Conservation (phyloP, 768 basidiomycete species). For the Russula sp. region DNA sequence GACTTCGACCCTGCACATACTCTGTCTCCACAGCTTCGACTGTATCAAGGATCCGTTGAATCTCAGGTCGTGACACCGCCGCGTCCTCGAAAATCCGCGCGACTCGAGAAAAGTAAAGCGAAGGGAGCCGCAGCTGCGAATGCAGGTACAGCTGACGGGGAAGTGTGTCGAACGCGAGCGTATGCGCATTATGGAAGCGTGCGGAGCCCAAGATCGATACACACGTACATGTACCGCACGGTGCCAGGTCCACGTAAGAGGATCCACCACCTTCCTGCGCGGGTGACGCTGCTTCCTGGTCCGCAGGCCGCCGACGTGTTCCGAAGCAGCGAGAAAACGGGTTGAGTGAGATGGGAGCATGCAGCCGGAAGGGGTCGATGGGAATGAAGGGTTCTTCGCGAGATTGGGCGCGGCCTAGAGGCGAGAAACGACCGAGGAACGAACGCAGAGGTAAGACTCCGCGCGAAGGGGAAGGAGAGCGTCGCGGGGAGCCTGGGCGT, state of each 20-base stretch:
- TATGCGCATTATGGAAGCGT: slow-evolving; percentile 26
- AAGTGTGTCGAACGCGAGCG: slow-evolving; percentile 40
- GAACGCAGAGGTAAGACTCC: slow-evolving; percentile 54
- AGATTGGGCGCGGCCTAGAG: slow-evolving; percentile 49
- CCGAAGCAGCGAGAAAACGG: slow-evolving; percentile 19
- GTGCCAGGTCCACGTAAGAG: slow-evolving; percentile 3
- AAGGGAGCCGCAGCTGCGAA: slow-evolving; percentile 64
- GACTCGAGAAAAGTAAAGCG: slow-evolving; percentile 77
- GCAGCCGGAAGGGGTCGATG: slow-evolving; percentile 38
- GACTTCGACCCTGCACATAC: not conserved
- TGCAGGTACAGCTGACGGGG: slow-evolving; percentile 47
- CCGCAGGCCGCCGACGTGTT: not conserved
- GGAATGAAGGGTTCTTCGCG: slow-evolving; percentile 43
- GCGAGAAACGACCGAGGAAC: slow-evolving; percentile 51
- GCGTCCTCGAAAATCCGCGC: slow-evolving; percentile 74
- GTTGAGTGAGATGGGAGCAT: slow-evolving; percentile 25
- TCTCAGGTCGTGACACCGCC: slow-evolving; percentile 71
- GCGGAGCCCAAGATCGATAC: slow-evolving; percentile 22
- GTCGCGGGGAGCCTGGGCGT: slow-evolving; percentile 40
- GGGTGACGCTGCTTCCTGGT: not conserved
- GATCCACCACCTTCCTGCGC: not conserved
- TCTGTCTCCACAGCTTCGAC: slow-evolving; percentile 23
- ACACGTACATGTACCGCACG: slow-evolving; percentile 26
- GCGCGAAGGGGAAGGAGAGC: slow-evolving; percentile 42
- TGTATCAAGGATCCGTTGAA: slow-evolving; percentile 44